Evolutionary conservation across 179 eudicot species (phyloP).

Genomic region (Vitellaria paradoxa): DNA sequence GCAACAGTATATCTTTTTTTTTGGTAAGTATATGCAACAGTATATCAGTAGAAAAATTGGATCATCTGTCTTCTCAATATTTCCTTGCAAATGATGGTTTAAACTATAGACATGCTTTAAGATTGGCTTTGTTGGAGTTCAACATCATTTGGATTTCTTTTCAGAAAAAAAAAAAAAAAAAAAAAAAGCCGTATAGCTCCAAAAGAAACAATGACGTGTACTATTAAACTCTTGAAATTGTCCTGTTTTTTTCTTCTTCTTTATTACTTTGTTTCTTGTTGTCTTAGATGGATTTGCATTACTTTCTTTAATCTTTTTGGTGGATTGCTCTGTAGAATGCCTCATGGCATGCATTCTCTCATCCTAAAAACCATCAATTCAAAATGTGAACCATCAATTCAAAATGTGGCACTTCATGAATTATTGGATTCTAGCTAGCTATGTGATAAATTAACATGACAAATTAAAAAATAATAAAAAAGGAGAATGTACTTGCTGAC

Average conservation of each 20-base stretch:
- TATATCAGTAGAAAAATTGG: background rate
- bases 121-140: background rate
- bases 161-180: too few species aligned
- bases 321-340: background rate
- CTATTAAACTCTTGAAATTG: background rate
- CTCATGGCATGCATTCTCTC: background rate
- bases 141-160: background rate
- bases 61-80: background rate
- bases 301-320: too few species aligned
- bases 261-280: too few species aligned
- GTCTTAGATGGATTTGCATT: too few species aligned
- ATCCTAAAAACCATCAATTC: background rate
- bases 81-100: background rate
- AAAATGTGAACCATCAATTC: background rate
- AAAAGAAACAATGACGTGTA: background rate
- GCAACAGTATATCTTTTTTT: background rate
- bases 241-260: background rate
- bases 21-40: too few species aligned
- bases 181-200: conserved; percentile 4
- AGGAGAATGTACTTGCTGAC: background rate
- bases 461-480: too few species aligned
- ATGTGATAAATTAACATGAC: too few species aligned
- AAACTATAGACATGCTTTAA: background rate
- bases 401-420: too few species aligned
- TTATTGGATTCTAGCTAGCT: too few species aligned